phyloP scores from a whole-genome alignment of 768 basidiomycete genomes.

The Suillus weaverae region DNA sequence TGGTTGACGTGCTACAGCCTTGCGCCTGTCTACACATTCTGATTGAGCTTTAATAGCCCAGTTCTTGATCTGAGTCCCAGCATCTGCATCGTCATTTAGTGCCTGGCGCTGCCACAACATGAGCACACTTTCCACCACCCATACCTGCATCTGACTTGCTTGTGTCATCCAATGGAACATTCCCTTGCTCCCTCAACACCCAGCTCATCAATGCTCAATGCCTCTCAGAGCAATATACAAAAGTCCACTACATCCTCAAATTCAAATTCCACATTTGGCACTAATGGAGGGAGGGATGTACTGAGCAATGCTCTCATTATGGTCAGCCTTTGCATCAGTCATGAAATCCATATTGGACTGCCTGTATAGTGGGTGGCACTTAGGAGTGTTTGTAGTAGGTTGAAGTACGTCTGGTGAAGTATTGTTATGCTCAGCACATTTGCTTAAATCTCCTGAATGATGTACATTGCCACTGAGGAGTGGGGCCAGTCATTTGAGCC shows the following conservation, averaged over 20 bases:
- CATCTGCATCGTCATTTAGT: background rate
- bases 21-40: slow-evolving; percentile 12
- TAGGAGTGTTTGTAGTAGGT: too few species aligned
- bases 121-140: slow-evolving; percentile 7
- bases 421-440: too few species aligned
- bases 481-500: too few species aligned
- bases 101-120: background rate
- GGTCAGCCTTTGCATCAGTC: too few species aligned
- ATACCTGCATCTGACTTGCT: background rate
- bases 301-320: too few species aligned
- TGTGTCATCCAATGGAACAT: background rate
- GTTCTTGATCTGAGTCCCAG: slow-evolving; percentile 8
- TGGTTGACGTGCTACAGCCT: slow-evolving; percentile 2
- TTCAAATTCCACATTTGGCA: slow-evolving; percentile 36
- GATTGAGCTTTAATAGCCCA: slow-evolving; percentile 14
- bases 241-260: slow-evolving; percentile 32
- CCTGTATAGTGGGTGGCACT: too few species aligned
- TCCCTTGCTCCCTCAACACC: background rate
- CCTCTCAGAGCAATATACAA: slow-evolving; percentile 16
- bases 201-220: slow-evolving; percentile 1
- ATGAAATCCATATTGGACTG: too few species aligned
- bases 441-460: too few species aligned
- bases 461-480: too few species aligned
- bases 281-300: too few species aligned
- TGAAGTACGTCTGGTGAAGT: too few species aligned